Evolutionary conservation across 805 yeast species (phyloP).

Genomic region (Metschnikowia kofuensis): DNA sequence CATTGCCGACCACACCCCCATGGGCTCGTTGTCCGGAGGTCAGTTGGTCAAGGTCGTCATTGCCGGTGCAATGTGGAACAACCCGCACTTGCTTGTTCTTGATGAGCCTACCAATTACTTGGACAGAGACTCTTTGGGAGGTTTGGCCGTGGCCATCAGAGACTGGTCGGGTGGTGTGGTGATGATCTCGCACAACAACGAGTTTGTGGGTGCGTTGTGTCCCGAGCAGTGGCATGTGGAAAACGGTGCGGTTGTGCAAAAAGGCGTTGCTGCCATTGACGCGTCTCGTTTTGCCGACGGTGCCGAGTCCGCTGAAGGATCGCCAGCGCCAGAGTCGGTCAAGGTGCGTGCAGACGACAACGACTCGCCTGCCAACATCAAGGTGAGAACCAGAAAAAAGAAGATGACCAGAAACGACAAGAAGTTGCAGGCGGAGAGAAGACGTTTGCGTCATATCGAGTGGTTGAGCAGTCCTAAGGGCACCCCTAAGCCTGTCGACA

Average conservation of each 20-base stretch:
- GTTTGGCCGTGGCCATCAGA: conserved; percentile 94
- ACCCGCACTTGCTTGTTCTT: conserved; percentile 91
- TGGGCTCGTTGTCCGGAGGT: conserved; percentile 97
- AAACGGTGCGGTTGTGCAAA: conserved; percentile 83
- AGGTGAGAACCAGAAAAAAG: conserved; percentile 90
- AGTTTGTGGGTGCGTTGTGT: conserved; percentile 94
- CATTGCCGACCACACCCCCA: conserved; percentile 96
- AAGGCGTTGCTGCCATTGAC: conserved; percentile 76
- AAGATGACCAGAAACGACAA: conserved; percentile 96
- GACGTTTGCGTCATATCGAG: conserved; percentile 89
- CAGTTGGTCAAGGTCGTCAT: conserved; percentile 97
- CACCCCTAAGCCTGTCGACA: conserved; percentile 89
- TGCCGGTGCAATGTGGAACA: conserved; percentile 99
- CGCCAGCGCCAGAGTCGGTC: conserved; percentile 31
- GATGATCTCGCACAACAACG: conserved; percentile 96
- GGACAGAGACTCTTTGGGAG: conserved; percentile 97
- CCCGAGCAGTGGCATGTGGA: conserved; percentile 99
- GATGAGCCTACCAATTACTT: conserved; percentile 98
- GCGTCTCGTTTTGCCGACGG: conserved; percentile 79
- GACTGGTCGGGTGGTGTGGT: conserved; percentile 99
- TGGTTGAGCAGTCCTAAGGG: conserved; percentile 98
- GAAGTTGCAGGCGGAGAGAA: conserved; percentile 87
- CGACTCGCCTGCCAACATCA: conserved; percentile 94
- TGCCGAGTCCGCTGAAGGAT: conserved; percentile 43
- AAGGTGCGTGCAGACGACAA: conserved; percentile 60